Percentiles rank a stretch among this genome's conserved stretches.
Conservation (phyloP, 352 stramenopile species). For the Pythium angustatum region DNA sequence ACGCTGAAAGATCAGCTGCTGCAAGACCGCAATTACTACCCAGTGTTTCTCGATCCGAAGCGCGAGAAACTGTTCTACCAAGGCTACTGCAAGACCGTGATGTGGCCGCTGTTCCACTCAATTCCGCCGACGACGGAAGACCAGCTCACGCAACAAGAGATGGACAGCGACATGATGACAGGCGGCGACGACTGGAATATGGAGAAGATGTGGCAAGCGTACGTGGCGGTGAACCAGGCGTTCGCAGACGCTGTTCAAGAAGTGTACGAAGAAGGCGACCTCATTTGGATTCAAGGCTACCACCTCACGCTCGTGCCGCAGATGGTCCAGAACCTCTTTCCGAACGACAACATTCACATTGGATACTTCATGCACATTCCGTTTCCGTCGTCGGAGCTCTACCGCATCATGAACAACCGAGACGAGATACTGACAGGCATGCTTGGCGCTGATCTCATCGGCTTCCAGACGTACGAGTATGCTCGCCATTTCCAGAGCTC, state of each 20-base stretch:
- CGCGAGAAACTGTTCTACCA: constrained; percentile 88
- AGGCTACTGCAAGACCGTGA: constrained; percentile 89
- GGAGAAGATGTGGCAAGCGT: constrained; percentile 89
- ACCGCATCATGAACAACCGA: constrained; percentile 88
- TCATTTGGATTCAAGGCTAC: constrained; percentile 92
- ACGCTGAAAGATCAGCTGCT: constrained; percentile 86
- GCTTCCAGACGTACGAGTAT: constrained; percentile 92
- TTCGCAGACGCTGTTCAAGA: constrained; percentile 88
- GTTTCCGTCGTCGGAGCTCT: constrained; percentile 89
- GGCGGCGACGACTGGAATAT: constrained; percentile 64
- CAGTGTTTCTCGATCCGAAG: constrained; percentile 89
- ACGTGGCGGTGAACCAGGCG: constrained; percentile 83
- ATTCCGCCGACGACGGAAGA: constrained; percentile 78
- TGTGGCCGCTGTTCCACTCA: constrained; percentile 92
- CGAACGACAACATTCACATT: constrained; percentile 89
- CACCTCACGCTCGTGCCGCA: constrained; percentile 88
- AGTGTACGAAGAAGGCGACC: constrained; percentile 88
- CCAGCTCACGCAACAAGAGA: constrained; percentile 66
- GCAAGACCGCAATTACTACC: constrained; percentile 89
- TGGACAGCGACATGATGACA: constrained; percentile 24
- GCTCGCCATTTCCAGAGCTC: constrained; percentile 89
- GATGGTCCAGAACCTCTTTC: constrained; percentile 88
- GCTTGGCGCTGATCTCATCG: constrained; percentile 85
- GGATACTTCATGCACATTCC: constrained; percentile 91
- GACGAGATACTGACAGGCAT: constrained; percentile 88